Percentiles rank a stretch among this genome's conserved stretches.
phyloP scores from a whole-genome alignment of 345 rosid species.

The Pistacia vera region DNA sequence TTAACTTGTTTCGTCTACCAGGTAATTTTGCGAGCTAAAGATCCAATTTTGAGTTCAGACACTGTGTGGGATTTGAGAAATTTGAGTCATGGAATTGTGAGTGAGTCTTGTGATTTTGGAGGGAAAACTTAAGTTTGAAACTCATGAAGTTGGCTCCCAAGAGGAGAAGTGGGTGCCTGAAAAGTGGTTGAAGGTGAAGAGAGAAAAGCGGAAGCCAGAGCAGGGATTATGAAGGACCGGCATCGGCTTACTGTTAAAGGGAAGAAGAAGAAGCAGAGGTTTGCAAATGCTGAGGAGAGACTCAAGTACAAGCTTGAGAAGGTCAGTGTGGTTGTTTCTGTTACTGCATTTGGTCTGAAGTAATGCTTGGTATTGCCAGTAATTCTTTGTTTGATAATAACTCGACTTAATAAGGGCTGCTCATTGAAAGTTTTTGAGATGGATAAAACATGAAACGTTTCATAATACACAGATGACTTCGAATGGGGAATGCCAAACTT shows the following conservation, averaged over 20 bases:
- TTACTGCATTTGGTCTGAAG: not conserved
- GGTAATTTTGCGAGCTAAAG: conserved; percentile 23
- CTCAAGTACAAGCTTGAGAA: conserved; percentile 78
- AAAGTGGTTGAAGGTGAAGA: conserved; percentile 70
- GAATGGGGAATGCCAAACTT: too few relatives aligned
- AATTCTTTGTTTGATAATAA: too few relatives aligned
- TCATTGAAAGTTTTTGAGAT: too few relatives aligned
- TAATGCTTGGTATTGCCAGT: too few relatives aligned
- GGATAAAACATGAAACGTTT: too few relatives aligned
- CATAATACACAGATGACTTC: too few relatives aligned
- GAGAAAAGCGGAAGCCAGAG: conserved; percentile 68
- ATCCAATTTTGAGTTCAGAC: conserved; percentile 15
- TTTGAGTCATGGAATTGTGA: conserved; percentile 51
- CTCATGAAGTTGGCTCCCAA: conserved; percentile 71
- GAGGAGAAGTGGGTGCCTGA: conserved; percentile 77
- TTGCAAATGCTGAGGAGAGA: conserved; percentile 77
- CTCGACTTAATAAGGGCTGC: too few relatives aligned
- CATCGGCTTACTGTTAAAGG: conserved; percentile 66
- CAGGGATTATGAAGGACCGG: conserved; percentile 82
- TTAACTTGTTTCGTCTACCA: not conserved
- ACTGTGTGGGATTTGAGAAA: conserved; percentile 41
- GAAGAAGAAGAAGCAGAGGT: conserved; percentile 60
- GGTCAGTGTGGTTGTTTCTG: conserved; percentile 37
- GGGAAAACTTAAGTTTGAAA: conserved; percentile 93
- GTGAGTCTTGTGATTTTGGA: conserved; percentile 79